Conservation (phyloP, 2,329 filamentous ascomycete species). For the Paracorniculantispora psalliotae region DNA sequence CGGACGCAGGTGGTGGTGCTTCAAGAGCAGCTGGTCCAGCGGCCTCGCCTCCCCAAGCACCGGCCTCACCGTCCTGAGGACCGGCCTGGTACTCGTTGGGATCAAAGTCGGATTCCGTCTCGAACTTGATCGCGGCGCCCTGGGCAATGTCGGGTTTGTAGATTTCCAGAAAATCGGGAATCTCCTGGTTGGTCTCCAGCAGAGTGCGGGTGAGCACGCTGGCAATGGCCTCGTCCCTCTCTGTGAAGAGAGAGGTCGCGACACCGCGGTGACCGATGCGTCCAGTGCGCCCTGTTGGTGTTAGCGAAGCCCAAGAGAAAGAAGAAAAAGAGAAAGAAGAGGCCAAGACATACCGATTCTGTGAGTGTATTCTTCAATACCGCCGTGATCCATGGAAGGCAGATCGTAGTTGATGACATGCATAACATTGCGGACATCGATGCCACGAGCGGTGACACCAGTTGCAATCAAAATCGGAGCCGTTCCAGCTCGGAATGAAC, state of each 20-base stretch:
- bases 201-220: slow-evolving; percentile 74
- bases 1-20: too few relatives aligned
- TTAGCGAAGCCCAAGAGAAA: slow-evolving; percentile 11
- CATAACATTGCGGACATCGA: slow-evolving; percentile 81
- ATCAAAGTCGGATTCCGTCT: slow-evolving; percentile 52
- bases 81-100: slow-evolving; percentile 24
- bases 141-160: slow-evolving; percentile 55
- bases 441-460: slow-evolving; percentile 78
- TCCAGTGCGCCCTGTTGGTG: slow-evolving; percentile 70
- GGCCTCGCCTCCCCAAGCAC: slow-evolving; percentile 13
- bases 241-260: slow-evolving; percentile 85
- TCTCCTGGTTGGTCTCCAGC: slow-evolving; percentile 68
- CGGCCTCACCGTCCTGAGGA: slow-evolving; percentile 22
- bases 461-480: slow-evolving; percentile 81
- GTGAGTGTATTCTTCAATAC: slow-evolving; percentile 89
- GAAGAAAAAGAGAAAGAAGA: background rate
- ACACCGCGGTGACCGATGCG: slow-evolving; percentile 84
- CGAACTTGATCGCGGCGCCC: slow-evolving; percentile 45
- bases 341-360: slow-evolving; percentile 66
- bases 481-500: slow-evolving; percentile 71
- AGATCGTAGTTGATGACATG: slow-evolving; percentile 95
- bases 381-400: slow-evolving; percentile 68
- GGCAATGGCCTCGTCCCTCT: slow-evolving; percentile 68
- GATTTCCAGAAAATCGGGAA: slow-evolving; percentile 76
- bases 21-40: background rate